phyloP scores from a whole-genome alignment of 1,139 yeast species.

The Torulaspora globosa region DNA sequence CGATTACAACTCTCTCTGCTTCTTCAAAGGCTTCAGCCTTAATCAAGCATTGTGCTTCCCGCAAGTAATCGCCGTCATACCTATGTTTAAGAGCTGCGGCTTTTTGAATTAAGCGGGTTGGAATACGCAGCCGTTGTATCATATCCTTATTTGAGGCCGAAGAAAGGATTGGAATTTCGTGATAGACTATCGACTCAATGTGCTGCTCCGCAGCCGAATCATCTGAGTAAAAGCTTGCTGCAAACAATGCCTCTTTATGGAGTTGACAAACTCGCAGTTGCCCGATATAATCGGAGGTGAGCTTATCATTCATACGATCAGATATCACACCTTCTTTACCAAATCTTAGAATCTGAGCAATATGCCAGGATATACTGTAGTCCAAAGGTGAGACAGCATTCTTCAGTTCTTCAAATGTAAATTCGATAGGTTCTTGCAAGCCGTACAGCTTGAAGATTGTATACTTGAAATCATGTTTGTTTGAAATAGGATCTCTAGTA shows the following conservation, averaged over 20 bases:
- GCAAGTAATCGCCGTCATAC: conserved; percentile 45
- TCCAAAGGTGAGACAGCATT: conserved; percentile 28
- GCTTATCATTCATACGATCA: conserved; percentile 38
- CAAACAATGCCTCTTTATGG: conserved; percentile 60
- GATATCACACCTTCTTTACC: conserved; percentile 32
- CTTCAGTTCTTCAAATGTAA: conserved; percentile 25
- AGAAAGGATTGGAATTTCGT: conserved; percentile 45
- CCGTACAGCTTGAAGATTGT: conserved; percentile 45
- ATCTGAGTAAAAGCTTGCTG: conserved; percentile 49
- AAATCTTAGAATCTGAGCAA: conserved; percentile 44
- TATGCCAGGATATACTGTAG: conserved; percentile 52
- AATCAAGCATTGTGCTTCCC: conserved; percentile 59
- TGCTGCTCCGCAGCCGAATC: conserved; percentile 43
- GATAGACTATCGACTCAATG: conserved; percentile 46
- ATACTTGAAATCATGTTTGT: conserved; percentile 32
- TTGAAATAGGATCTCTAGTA: conserved; percentile 33
- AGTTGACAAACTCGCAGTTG: conserved; percentile 48
- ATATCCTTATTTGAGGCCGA: conserved; percentile 33
- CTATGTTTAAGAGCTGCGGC: conserved; percentile 46
- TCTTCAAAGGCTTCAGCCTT: conserved; percentile 57
- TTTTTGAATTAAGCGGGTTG: conserved; percentile 46
- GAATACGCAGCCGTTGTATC: conserved; percentile 44
- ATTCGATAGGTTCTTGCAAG: conserved; percentile 34
- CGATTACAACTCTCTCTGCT: conserved; percentile 58
- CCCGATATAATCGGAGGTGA: conserved; percentile 50